A percentile compares a stretch with the other conserved stretches of the same genome.
Conservation (phyloP, 495 filamentous ascomycete species). For the Cercophora samala region DNA sequence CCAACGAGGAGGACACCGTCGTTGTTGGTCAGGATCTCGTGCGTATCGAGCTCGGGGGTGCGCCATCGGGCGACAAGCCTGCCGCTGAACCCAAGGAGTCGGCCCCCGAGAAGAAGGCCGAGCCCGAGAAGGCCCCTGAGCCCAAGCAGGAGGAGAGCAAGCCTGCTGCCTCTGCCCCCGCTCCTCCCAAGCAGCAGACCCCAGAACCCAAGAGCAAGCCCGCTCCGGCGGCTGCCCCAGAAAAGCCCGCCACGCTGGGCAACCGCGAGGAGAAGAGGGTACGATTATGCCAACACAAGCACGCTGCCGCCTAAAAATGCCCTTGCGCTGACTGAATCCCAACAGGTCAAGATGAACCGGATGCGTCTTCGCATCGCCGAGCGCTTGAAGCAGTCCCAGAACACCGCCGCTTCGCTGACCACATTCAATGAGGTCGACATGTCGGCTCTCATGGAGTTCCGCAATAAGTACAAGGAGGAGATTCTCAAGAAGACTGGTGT, state of each 20-base stretch:
- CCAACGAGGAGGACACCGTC: slow-evolving; percentile 92
- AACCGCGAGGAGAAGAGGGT: slow-evolving; percentile 87
- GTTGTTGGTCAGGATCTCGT: slow-evolving; percentile 89
- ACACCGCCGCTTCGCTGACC: slow-evolving; percentile 93
- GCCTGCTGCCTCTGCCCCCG: slow-evolving; percentile 34
- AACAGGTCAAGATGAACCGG: slow-evolving; percentile 97
- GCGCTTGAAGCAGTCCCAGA: slow-evolving; percentile 97
- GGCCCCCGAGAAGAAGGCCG: slow-evolving; percentile 52
- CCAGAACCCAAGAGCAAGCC: slow-evolving; percentile 44
- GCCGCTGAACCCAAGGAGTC: slow-evolving; percentile 58
- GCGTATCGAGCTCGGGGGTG: slow-evolving; percentile 74
- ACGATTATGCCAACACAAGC: slow-evolving; percentile 29
- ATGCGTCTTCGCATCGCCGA: slow-evolving; percentile 97
- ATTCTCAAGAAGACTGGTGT: slow-evolving; percentile 93
- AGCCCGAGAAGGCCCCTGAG: slow-evolving; percentile 48
- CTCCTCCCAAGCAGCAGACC: slow-evolving; percentile 27
- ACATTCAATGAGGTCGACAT: slow-evolving; percentile 99
- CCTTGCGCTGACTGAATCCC: slow-evolving; percentile 11
- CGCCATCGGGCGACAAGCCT: slow-evolving; percentile 50
- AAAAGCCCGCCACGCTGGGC: slow-evolving; percentile 52
- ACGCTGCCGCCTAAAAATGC: neutral
- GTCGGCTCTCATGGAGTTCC: slow-evolving; percentile 95
- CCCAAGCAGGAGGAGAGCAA: slow-evolving; percentile 39
- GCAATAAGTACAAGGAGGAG: slow-evolving; percentile 94
- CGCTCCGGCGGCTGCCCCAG: slow-evolving; percentile 36